These are phyloP conservation scores for Viridothelium virens DNA, from an alignment of 495 filamentous ascomycete species.

Conservation along the genomic window DNA sequence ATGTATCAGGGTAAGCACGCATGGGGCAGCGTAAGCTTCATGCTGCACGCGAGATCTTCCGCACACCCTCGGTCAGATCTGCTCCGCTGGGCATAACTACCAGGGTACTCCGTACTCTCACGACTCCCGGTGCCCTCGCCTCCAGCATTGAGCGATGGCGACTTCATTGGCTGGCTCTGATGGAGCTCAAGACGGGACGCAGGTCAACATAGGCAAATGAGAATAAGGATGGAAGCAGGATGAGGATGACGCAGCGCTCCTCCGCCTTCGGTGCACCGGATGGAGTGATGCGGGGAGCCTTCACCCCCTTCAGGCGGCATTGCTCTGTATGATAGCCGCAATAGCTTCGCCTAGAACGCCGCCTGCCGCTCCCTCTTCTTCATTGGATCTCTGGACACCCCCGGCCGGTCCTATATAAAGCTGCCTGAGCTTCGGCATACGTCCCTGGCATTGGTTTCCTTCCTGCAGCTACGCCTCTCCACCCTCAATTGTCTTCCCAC, in stretches of 20 bases:
- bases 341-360: not conserved
- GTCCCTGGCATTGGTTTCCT: not conserved
- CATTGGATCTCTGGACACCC: not conserved
- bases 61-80: too few species aligned
- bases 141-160: too few species aligned
- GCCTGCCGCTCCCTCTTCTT: not conserved
- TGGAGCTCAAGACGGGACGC: too few species aligned
- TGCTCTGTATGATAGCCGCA: not conserved
- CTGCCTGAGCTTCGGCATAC: not conserved
- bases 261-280: constrained; percentile 1
- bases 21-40: too few species aligned
- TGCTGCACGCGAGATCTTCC: too few species aligned
- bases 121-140: too few species aligned
- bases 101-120: too few species aligned
- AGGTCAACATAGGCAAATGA: too few species aligned
- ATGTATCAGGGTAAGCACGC: too few species aligned
- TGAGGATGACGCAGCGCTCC: not conserved
- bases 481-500: not conserved
- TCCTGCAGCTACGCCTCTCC: not conserved
- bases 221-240: not conserved
- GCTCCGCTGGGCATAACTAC: too few species aligned
- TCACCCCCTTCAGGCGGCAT: not conserved
- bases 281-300: constrained; percentile 8
- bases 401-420: constrained; percentile 2
- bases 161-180: too few species aligned